phyloP scores from a whole-genome alignment of 2,329 filamentous ascomycete species.

The Colletotrichum orchidophilum region DNA sequence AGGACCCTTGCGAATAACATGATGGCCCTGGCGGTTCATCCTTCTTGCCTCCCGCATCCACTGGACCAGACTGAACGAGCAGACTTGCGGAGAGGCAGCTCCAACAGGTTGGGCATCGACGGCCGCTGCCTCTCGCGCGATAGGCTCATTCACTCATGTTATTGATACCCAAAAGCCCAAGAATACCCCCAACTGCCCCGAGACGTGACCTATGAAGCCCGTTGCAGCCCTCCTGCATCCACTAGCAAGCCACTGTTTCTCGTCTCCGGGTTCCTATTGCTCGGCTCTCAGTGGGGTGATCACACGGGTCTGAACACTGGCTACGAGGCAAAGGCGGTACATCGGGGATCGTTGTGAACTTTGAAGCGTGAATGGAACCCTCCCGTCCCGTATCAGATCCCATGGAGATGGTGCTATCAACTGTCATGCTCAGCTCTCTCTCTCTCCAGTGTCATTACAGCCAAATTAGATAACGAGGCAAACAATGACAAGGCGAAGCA shows the following conservation, averaged over 20 bases:
- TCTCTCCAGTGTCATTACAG: neutral
- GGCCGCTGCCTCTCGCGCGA: slow-evolving; percentile 26
- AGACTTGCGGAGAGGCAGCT: slow-evolving; percentile 6
- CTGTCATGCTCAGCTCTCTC: slow-evolving; percentile 2
- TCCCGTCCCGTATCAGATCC: neutral
- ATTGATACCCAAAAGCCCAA: slow-evolving; percentile 28
- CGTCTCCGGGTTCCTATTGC: slow-evolving; percentile 26
- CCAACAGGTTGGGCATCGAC: slow-evolving; percentile 35
- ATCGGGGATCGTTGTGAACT: neutral
- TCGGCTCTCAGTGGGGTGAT: slow-evolving; percentile 23
- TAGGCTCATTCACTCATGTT: slow-evolving; percentile 11
- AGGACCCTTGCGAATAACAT: slow-evolving; percentile 21
- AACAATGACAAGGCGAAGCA: slow-evolving; percentile 5
- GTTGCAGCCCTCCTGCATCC: slow-evolving; percentile 22
- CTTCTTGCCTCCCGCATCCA: slow-evolving; percentile 4
- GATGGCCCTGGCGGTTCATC: neutral
- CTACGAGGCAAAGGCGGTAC: slow-evolving; percentile 3
- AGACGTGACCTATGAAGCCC: slow-evolving; percentile 6
- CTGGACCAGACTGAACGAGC: slow-evolving; percentile 24
- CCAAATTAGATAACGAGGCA: slow-evolving; percentile 11
- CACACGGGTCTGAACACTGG: slow-evolving; percentile 4
- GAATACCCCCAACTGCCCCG: neutral
- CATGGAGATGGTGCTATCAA: neutral
- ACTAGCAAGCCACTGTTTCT: slow-evolving; percentile 33
- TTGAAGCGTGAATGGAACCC: neutral